Evolutionary conservation across 805 yeast species (phyloP), one percentile per base, ranked within the genome.

Genomic region (Yamadazyma laniorum): DNA sequence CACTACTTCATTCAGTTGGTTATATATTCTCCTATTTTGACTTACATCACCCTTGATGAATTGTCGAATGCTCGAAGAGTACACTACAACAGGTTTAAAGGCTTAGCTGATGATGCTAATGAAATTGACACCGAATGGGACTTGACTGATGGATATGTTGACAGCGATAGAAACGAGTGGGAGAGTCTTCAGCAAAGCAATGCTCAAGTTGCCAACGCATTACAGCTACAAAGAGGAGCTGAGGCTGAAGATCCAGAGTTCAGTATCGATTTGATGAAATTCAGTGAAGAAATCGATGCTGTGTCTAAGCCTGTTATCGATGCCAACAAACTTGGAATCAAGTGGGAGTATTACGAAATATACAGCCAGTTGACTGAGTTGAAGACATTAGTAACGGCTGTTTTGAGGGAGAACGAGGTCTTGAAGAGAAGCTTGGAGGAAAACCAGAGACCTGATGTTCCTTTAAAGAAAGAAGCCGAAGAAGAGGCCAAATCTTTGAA

Each of bases 41-140:
- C 72, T 1, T 65, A 78, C 35, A 78, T 82, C 37, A 76, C 93
- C 0, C 45, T 75, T 18, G 77, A 72, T 47, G 96, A 88, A 58
- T 70, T 81, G 4, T 65, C 75, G 26, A 72, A 67, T 23, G 93
- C 95, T 1, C 74, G 78, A 49, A 66, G 93, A 50, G 80, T 87
- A 15, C 72, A 70, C 36, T 86, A 83, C 58, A 87, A 87, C 58
- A 68, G 95, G 45, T 61, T 72, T 39, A 74, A 70, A 46, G 76
- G 79, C 2, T 58, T 77, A 14, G 66, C 84, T 0, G 95, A 87
- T 56, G 96, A 87, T 59, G 85, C 88, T 15, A 85, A 85, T 55
- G 91, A 84, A 53, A 50, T 66, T 15, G 86, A 87, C 51, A 74
- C 81, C 6, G 90, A 82, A 51, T 87, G 95, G 95, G 87, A 84